Base-by-base conservation (phyloP, 2,329 filamentous ascomycete species). In the Albifimbria verrucaria region DNA sequence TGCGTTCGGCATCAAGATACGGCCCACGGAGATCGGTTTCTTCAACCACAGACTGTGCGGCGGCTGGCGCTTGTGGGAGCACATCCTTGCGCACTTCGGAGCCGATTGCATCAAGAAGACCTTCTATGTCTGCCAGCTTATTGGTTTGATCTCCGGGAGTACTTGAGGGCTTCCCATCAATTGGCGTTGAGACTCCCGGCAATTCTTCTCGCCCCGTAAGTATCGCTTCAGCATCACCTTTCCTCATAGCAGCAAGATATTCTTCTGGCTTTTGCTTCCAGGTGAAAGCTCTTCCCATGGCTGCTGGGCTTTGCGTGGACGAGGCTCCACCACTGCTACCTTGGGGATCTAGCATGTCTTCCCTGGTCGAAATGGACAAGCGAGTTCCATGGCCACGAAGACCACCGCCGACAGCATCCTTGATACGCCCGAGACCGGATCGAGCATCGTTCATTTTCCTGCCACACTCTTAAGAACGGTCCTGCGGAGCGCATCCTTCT, bases 351-450 rank as follows among this genome's bases (percentile, higher is more conserved):
- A 67, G 60, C 28, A 68, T 69, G n/a, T 83, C 82, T 51, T 87
- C 83, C 59, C 75, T 81, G 4, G 62, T 62, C 9, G 68, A 63
- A 10, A 66, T 57, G 3, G 82, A 85, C n/a, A 77, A 76, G 15
- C 79, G 78, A 58, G 69, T 77, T 46, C 65, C 62, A 55, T 87
- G 82, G 2, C 80, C 78, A 57, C 77, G 77, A n/a, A 77, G 66
- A 11, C 73, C 74, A 15, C 78, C 77, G 1, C 90, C 89, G 32
- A 96, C 88, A 3, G 86, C 90, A 65, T 93, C 91, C 65, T 92
- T 92, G 67, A 97, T 92, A 32, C 90, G 86, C 2, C 89, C 89
- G 52, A 96, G 80, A 0, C 92, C 91, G 52, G 88, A 91, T 46
- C 88, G 86, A 45, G 91, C 89, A 69, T 95, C 91, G 57, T 82